These are phyloP conservation scores for Chaetoceros tenuissimus DNA, from an alignment of 108 stramenopile species.

Conservation along the genomic window DNA sequence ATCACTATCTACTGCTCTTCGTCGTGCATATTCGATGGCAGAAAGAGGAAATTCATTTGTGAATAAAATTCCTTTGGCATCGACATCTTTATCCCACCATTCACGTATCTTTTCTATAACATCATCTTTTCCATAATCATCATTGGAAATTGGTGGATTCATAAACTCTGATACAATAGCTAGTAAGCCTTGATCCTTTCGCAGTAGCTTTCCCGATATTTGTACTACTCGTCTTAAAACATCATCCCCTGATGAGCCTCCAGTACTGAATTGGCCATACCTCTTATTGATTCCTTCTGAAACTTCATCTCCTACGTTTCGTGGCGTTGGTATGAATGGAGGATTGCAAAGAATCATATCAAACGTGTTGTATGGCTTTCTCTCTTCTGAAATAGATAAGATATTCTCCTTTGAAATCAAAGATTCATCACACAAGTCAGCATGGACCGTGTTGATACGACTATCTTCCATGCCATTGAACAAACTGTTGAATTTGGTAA, in stretches of 20 bases:
- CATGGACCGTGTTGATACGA: neutral
- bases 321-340: slow-evolving; percentile 84
- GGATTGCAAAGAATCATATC: slow-evolving; percentile 77
- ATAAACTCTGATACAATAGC: slow-evolving; percentile 78
- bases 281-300: slow-evolving; percentile 20
- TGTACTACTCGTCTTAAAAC: slow-evolving; percentile 40
- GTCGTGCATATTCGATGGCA: slow-evolving; percentile 34
- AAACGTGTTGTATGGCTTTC: slow-evolving; percentile 4
- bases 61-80: slow-evolving; percentile 36
- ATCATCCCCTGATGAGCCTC: slow-evolving; percentile 59
- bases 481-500: slow-evolving; percentile 47
- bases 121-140: neutral
- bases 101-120: slow-evolving; percentile 3
- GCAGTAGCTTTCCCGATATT: slow-evolving; percentile 22
- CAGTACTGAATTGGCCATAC: slow-evolving; percentile 65
- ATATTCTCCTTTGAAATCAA: neutral
- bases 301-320: slow-evolving; percentile 13
- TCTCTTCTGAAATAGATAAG: neutral
- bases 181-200: slow-evolving; percentile 22
- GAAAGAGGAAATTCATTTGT: slow-evolving; percentile 53
- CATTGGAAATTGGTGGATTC: slow-evolving; percentile 24
- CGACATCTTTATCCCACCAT: slow-evolving; percentile 16
- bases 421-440: neutral
- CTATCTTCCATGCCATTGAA: slow-evolving; percentile 40
- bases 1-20: slow-evolving; percentile 40